Evolutionary conservation across 2,329 filamentous ascomycete genomes (phyloP), one percentile per base, ranked within the genome.

Genomic region (Akanthomyces dipterigenus): DNA sequence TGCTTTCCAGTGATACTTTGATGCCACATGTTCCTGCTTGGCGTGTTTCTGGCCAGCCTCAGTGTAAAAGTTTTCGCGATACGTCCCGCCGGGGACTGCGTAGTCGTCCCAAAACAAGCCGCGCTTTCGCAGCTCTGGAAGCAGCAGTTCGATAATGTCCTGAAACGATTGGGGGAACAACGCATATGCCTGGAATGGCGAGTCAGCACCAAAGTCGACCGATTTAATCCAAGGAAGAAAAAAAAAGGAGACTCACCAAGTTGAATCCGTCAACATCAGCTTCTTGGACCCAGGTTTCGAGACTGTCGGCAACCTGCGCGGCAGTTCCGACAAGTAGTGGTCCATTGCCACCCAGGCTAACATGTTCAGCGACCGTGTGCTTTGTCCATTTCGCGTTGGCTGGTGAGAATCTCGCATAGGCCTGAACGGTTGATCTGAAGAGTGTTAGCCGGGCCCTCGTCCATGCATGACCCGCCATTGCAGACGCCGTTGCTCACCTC

Each of bases 101-200:
- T 80, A 81, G 36, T 76, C 75, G 18, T 78, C 76, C 76, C 78
- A 84, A 66, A 86, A 84, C 6, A 87, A 66, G 0, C 85, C 85
- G 18, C 87, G 75, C 22, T 73, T 72, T 50, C 77, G 78, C 36
- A 90, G 72, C 65, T 88, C 88, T 0, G 88, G 86, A 0, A 89
- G 65, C 4, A 90, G 70, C 11, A 88, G 73, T 11, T 88, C 81
- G 38, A 87, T 82, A 1, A 90, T 80, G 64, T 90, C 87, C 62
- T 86, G 80, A 69, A 89, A 90, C 0, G 83, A 85, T 49, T 80
- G 79, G 0, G 86, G 87, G 62, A 77, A 73, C 1, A 76, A 61
- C 0, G 71, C 72, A 40, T 70, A 70, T 3, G 69, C 55, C 55
- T 58, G n/a, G 11, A 5, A 38, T 9, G 26, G 3, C 16, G 7